Percentiles rank a stretch among this genome's conserved stretches.
These are phyloP conservation scores for Fusarium sp. DNA, from an alignment of 2,329 filamentous ascomycete species.

Conservation along the genomic window DNA sequence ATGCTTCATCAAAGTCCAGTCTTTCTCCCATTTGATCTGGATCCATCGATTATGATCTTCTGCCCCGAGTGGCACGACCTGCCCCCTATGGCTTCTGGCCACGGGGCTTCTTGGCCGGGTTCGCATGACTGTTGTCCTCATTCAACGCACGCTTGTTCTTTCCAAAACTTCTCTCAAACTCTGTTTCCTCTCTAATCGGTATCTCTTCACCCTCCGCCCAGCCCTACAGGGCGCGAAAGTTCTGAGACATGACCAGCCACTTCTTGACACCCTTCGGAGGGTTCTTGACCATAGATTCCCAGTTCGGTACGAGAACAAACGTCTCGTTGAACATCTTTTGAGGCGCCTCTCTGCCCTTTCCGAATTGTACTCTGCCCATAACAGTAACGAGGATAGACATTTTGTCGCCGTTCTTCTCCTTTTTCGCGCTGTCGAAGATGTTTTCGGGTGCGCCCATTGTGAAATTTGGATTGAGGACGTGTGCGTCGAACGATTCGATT, in stretches of 20 bases:
- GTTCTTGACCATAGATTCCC: conserved; percentile 65
- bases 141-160: conserved; percentile 1
- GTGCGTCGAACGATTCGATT: conserved; percentile 78
- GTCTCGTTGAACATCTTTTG: conserved; percentile 81
- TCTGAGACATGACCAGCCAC: conserved; percentile 78
- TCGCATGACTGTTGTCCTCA: conserved; percentile 18
- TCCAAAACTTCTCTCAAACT: neutral
- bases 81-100: conserved; percentile 14
- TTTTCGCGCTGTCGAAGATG: conserved; percentile 53
- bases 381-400: conserved; percentile 79
- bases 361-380: conserved; percentile 76
- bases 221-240: conserved; percentile 67
- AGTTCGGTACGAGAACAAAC: conserved; percentile 83
- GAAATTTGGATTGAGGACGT: conserved; percentile 78
- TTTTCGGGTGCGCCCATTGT: conserved; percentile 63
- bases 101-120: conserved; percentile 9
- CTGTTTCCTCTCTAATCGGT: neutral
- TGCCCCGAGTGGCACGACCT: neutral
- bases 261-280: conserved; percentile 63
- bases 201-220: conserved; percentile 1
- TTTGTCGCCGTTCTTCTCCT: conserved; percentile 62
- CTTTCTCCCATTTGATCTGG: neutral
- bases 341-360: conserved; percentile 68
- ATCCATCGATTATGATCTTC: neutral
- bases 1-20: neutral